A percentile compares a stretch with the other conserved stretches of the same genome.
phyloP scores from a whole-genome alignment of 495 filamentous ascomycete genomes.

The Penicillium samsonianum region DNA sequence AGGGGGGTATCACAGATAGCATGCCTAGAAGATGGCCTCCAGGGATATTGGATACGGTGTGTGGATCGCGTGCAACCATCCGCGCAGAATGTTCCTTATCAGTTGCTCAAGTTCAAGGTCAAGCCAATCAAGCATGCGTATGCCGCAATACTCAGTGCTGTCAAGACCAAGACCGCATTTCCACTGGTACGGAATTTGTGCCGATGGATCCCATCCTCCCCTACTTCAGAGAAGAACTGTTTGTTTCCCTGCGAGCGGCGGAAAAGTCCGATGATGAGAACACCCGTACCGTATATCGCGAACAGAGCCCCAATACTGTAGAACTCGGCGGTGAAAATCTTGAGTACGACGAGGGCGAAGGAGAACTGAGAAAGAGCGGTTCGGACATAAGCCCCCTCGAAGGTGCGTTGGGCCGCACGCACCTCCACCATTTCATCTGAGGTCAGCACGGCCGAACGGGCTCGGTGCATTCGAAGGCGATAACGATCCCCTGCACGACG shows the following conservation, averaged over 20 bases:
- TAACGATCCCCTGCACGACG: constrained; percentile 52
- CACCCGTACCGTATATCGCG: constrained; percentile 83
- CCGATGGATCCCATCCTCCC: constrained; percentile 63
- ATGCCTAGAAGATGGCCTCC: not conserved
- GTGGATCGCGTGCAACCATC: constrained; percentile 12
- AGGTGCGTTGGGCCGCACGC: constrained; percentile 91
- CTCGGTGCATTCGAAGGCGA: constrained; percentile 75
- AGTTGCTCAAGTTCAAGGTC: constrained; percentile 57
- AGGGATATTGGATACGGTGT: constrained; percentile 9
- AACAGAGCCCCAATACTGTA: constrained; percentile 92
- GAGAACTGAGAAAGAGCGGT: constrained; percentile 93
- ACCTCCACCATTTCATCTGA: constrained; percentile 86
- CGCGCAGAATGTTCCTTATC: constrained; percentile 12
- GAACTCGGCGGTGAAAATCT: constrained; percentile 95
- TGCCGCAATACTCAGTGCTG: constrained; percentile 74
- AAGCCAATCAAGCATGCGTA: constrained; percentile 79
- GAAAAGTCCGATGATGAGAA: constrained; percentile 77
- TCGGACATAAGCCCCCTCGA: constrained; percentile 95
- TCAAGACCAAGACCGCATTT: constrained; percentile 74
- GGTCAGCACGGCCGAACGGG: constrained; percentile 79
- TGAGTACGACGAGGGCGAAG: constrained; percentile 90
- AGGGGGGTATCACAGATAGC: constrained; percentile 28
- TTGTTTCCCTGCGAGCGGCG: constrained; percentile 85
- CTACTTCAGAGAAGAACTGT: constrained; percentile 84
- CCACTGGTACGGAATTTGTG: constrained; percentile 91